These are phyloP conservation scores for Crithidia thermophila DNA, from an alignment of 208 protist species.

Conservation along the genomic window DNA sequence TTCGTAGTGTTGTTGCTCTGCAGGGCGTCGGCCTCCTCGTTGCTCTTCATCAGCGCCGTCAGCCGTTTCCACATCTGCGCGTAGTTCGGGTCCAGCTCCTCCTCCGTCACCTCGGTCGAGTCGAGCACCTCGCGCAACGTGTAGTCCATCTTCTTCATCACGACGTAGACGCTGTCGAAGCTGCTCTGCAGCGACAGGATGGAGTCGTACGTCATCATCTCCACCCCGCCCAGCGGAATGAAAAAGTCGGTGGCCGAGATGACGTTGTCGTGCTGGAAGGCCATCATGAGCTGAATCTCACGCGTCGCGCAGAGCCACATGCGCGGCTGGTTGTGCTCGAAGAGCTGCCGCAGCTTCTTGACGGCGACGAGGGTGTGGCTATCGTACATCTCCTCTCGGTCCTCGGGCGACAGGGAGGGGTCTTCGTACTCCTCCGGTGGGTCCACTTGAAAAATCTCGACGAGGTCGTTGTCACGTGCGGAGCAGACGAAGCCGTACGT, in stretches of 20 bases:
- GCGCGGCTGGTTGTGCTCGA: conserved; percentile 77
- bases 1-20: neutral
- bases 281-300: conserved; percentile 86
- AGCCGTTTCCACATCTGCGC: conserved; percentile 1
- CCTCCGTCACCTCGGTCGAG: conserved; percentile 36
- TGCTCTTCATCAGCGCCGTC: neutral
- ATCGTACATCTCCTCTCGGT: conserved; percentile 65
- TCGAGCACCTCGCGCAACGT: conserved; percentile 87
- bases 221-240: conserved; percentile 77
- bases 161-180: conserved; percentile 87
- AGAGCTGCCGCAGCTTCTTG: conserved; percentile 80
- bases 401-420: conserved; percentile 37
- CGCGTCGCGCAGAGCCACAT: conserved; percentile 88
- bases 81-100: conserved; percentile 31
- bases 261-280: conserved; percentile 84
- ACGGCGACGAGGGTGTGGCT: conserved; percentile 67
- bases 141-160: conserved; percentile 92
- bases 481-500: conserved; percentile 83
- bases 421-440: conserved; percentile 60
- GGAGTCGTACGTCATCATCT: conserved; percentile 72
- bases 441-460: conserved; percentile 48
- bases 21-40: neutral
- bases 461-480: conserved; percentile 69
- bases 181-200: conserved; percentile 47
- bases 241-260: conserved; percentile 83